Evolutionary conservation across 148 eudicot genomes (phyloP), one percentile per base, ranked within the genome.

Genomic region (Vaccinium myrtillus): DNA sequence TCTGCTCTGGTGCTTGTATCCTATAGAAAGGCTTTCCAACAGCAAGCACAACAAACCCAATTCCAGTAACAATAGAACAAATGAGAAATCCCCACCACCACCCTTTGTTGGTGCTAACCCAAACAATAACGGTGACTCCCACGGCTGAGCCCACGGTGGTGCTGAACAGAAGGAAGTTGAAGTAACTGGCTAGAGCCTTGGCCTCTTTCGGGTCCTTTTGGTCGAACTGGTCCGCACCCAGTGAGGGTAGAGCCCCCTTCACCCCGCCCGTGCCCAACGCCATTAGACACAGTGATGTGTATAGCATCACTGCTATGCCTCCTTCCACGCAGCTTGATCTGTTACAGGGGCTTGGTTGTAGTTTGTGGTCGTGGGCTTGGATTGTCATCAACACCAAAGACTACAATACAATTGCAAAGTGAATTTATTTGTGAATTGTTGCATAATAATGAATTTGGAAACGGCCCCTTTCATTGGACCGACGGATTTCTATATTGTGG

Each of bases 191-290:
- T 0, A 90, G 84, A 2, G 86, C 87, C 81, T 90, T 90, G 63
- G 87, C 87, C 53, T 84, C 92, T 56, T 86, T 88, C 0, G 92
- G 91, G 58, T 86, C 83, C 50, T 86, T 90, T 11, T 63, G 56
- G 36, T 91, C 81, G 74, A 91, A 91, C 48, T 91, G 93, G 87
- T 91, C 92, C 0, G 90, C 92, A 1, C 92, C 93, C 16, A 91
- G 80, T 2, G 91, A 71, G 0, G 92, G 85, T 18, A 91, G 86
- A 8, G 93, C 81, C 3, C 92, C 93, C 84, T 81, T 87, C 2
- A 91, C 88, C 30, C 92, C 92, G 13, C 92, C 92, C 7, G 82
- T 11, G 6, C 93, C 93, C 27, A 91, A 30, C 0, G 93, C 93
- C 59, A 88, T 14, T 70, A 91, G 76, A 23, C 78, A 74, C 30